Evolutionary conservation across 2,329 filamentous ascomycete genomes (phyloP).

Genomic region (Balansia obtecta): DNA sequence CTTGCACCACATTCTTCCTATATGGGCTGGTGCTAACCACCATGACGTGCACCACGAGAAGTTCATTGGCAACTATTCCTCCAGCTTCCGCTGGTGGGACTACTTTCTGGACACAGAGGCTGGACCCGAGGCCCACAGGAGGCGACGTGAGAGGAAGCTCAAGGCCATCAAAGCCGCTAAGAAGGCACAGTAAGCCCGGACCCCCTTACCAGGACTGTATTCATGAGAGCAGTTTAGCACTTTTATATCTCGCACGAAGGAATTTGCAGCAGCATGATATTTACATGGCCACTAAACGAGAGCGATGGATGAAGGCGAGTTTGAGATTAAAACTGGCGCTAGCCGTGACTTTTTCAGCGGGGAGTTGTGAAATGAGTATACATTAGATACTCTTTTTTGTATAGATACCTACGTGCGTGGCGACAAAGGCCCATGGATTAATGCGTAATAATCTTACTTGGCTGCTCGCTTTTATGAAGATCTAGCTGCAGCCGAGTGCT

Average conservation of each 20-base stretch:
- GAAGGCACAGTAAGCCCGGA: constrained; percentile 47
- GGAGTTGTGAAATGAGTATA: constrained; percentile 13
- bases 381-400: constrained; percentile 14
- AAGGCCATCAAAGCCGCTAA: constrained; percentile 45
- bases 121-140: constrained; percentile 74
- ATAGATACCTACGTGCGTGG: constrained; percentile 14
- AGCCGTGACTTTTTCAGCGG: constrained; percentile 16
- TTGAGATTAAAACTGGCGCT: constrained; percentile 13
- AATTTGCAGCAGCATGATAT: not conserved
- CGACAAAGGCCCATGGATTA: constrained; percentile 1
- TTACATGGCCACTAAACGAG: not conserved
- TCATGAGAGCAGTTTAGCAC: too few species aligned
- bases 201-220: too few species aligned
- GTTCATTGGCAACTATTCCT: constrained; percentile 96
- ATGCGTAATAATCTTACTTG: constrained; percentile 6
- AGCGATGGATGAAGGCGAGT: constrained; percentile 9
- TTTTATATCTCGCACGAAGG: not conserved
- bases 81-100: constrained; percentile 99
- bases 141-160: constrained; percentile 66
- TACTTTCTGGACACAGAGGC: constrained; percentile 88
- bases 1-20: constrained; percentile 85
- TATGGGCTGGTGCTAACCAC: constrained; percentile 96
- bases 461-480: not conserved
- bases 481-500: too few species aligned
- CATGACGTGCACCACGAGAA: constrained; percentile 97